phyloP scores from a whole-genome alignment of 2,329 filamentous ascomycete species.

The Alternaria novae-zelandiae region DNA sequence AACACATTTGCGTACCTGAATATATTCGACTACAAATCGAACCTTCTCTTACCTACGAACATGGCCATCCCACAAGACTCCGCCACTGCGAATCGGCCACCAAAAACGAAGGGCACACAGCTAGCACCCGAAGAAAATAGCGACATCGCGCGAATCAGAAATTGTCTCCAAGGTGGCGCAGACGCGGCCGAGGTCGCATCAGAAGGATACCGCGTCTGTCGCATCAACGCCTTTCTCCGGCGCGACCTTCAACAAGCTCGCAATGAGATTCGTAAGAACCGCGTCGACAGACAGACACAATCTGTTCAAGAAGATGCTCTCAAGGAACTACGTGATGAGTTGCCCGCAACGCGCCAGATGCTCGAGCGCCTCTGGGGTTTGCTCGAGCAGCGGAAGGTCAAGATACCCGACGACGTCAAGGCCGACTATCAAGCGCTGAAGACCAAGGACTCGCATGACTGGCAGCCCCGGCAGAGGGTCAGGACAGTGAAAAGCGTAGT shows the following conservation, averaged over 20 bases:
- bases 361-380: background rate
- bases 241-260: background rate
- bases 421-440: background rate
- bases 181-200: background rate
- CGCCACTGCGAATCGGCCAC: background rate
- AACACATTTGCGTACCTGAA: background rate
- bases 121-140: background rate
- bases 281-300: background rate
- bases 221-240: slow-evolving; percentile 3
- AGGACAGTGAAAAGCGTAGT: background rate
- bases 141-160: slow-evolving; percentile 1
- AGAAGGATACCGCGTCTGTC: slow-evolving; percentile 9
- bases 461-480: background rate
- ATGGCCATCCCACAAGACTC: background rate
- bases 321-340: slow-evolving; percentile 1
- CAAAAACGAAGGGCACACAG: background rate
- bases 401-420: slow-evolving; percentile 5
- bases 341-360: background rate
- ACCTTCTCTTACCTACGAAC: background rate
- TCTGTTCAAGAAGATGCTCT: background rate
- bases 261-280: background rate
- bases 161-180: background rate
- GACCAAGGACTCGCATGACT: background rate
- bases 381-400: background rate
- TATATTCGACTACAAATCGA: background rate